phyloP scores from a whole-genome alignment of 1,284 basidiomycete genomes.

The Austroboletus novae-zelandiae region DNA sequence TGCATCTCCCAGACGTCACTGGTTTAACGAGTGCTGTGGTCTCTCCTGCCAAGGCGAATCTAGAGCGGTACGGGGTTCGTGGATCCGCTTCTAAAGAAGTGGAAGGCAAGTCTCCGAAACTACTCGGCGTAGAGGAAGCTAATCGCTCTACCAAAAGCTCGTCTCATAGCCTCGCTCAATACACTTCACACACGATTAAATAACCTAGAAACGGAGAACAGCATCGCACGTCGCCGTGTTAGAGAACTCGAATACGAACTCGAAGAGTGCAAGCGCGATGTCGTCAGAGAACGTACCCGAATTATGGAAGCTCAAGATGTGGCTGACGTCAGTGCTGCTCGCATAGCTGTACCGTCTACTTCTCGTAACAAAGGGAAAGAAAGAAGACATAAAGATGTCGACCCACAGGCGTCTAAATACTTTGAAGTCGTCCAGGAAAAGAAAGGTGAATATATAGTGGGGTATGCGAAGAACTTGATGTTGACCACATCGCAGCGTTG shows the following conservation, averaged over 20 bases:
- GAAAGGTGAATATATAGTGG: conserved; percentile 54
- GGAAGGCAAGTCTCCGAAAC: conserved; percentile 47
- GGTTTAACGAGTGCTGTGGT: conserved; percentile 73
- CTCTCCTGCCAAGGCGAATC: conserved; percentile 57
- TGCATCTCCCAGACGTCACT: conserved; percentile 75
- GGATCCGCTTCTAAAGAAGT: conserved; percentile 48
- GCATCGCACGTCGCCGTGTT: conserved; percentile 72
- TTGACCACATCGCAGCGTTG: conserved; percentile 49
- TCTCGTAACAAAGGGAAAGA: conserved; percentile 33
- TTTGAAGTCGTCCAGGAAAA: conserved; percentile 79
- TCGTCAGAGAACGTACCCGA: conserved; percentile 61
- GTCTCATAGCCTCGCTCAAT: conserved; percentile 58
- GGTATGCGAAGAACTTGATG: neutral
- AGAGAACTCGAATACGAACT: conserved; percentile 81
- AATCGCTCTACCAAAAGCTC: conserved; percentile 35
- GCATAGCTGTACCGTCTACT: conserved; percentile 17
- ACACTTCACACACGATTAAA: conserved; percentile 63
- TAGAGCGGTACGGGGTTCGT: conserved; percentile 50
- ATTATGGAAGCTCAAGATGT: conserved; percentile 54
- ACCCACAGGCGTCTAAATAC: conserved; percentile 50
- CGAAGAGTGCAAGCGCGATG: conserved; percentile 72
- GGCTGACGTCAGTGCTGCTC: conserved; percentile 26
- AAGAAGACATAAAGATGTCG: conserved; percentile 36
- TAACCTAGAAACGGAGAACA: conserved; percentile 77
- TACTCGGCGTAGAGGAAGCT: conserved; percentile 6